phyloP scores from a whole-genome alignment of 164 flowering plant species.

The Stephania cephalantha region DNA sequence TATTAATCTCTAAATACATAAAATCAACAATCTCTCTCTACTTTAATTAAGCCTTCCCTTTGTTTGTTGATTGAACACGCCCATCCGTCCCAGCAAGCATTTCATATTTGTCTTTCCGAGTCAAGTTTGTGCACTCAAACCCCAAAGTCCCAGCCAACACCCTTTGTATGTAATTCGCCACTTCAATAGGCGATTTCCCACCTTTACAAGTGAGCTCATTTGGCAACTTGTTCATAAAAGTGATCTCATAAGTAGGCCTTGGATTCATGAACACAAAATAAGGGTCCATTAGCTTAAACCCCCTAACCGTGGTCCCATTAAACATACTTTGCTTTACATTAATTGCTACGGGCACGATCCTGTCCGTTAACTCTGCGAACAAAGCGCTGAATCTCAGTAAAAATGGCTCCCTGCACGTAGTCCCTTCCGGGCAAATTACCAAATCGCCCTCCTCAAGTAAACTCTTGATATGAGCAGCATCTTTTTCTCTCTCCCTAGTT shows the following conservation, averaged over 20 bases:
- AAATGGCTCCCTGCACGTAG: conserved; percentile 80
- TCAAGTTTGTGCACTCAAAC: conserved; percentile 54
- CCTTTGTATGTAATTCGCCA: conserved; percentile 54
- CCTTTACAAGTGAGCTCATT: conserved; percentile 56
- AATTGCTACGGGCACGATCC: conserved; percentile 85
- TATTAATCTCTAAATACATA: neutral
- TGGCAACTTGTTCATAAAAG: conserved; percentile 69
- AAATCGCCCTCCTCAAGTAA: conserved; percentile 66
- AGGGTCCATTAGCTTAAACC: conserved; percentile 64
- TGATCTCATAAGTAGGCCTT: conserved; percentile 66
- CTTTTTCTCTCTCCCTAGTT: conserved; percentile 59
- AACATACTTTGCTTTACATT: conserved; percentile 57
- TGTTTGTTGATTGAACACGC: conserved; percentile 25
- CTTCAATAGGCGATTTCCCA: conserved; percentile 46
- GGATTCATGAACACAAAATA: conserved; percentile 86
- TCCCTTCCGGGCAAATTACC: conserved; percentile 86
- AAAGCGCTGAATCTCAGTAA: conserved; percentile 72
- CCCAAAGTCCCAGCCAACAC: conserved; percentile 42
- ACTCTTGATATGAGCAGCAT: conserved; percentile 53
- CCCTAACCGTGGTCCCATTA: conserved; percentile 66
- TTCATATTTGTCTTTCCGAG: conserved; percentile 55
- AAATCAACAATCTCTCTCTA: neutral
- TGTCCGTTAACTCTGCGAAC: conserved; percentile 75
- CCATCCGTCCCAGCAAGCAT: conserved; percentile 44
- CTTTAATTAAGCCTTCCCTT: conserved; percentile 6